phyloP scores from a whole-genome alignment of 306 rosid genomes.

The Abrus precatorius region DNA sequence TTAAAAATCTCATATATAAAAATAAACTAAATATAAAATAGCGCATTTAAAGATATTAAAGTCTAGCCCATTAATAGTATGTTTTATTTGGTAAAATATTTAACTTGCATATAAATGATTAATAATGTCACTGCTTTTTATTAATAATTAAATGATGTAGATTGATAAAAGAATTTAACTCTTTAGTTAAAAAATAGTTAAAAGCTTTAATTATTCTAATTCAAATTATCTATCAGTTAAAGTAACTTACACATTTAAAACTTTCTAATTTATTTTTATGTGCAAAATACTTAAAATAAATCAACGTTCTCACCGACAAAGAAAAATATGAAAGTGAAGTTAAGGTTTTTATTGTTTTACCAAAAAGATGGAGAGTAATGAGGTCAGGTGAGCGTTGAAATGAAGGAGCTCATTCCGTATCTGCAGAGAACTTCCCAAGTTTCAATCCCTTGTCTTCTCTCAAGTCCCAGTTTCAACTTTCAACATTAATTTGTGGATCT shows the following conservation, averaged over 20 bases:
- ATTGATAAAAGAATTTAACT: background rate
- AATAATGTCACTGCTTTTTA: background rate
- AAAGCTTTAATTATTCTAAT: background rate
- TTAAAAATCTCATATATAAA: too few relatives aligned
- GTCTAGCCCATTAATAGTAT: slow-evolving; percentile 5
- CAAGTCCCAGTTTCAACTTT: too few relatives aligned
- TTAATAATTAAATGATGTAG: background rate
- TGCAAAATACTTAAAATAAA: too few relatives aligned
- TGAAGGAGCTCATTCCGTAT: background rate
- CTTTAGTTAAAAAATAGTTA: background rate
- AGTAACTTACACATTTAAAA: too few relatives aligned
- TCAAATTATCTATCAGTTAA: too few relatives aligned
- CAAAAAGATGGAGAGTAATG: background rate
- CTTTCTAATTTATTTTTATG: too few relatives aligned
- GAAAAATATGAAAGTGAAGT: too few relatives aligned
- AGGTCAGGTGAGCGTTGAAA: background rate
- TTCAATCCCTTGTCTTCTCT: background rate
- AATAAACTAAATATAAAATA: too few relatives aligned
- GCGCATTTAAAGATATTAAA: background rate
- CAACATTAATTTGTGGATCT: too few relatives aligned
- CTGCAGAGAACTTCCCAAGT: background rate
- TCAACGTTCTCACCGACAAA: too few relatives aligned
- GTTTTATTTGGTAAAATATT: background rate
- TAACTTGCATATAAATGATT: background rate
- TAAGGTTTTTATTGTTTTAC: background rate